Base-by-base conservation (phyloP, 2,329 filamentous ascomycete genomes). In the Xylariales sp. region DNA sequence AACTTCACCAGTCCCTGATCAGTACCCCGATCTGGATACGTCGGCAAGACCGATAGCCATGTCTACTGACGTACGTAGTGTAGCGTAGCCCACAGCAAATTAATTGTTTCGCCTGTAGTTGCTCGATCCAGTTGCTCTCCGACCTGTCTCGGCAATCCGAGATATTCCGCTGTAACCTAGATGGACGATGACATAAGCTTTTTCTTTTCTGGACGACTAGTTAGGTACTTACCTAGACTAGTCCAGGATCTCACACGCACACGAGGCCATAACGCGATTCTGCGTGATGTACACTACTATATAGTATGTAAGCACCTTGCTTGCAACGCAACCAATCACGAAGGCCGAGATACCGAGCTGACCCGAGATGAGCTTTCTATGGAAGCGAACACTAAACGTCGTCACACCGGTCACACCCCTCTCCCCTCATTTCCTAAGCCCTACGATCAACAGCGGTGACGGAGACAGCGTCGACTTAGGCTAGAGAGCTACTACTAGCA, bases 291-390 rank as follows among this genome's bases (percentile, higher is more conserved):
- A 23, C 23, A 23, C 23, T 23, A 23, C 23, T 23, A 23, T 23
- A 23, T 23, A 23, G 23, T 23, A 23, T 14, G 30, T 48, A 6
- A 43, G 43, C 63, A 43, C 8, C 16, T 43, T 32, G 39, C 5
- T n/a, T 49, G 34, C 41, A 36, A 55, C 18, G 45, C 56, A 46
- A 32, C 59, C 61, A 60, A 60, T 57, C 52, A 64, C 39, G 18
- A 58, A 63, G 43, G 3, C 66, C 66, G 62, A 68, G 59, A 65
- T 62, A 46, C 68, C 66, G 62, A 66, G 50, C 55, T 66, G 50
- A 55, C 52, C 68, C 68, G 68, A 66, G 34, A 58, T 45, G 23
- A 39, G 32, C n/a, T 34, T 49, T 18, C 28, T 52, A 14, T 50
- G 59, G 53, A 52, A 59, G 10, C 16, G 14, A 3, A 49, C 30